Evolutionary conservation across 1,139 yeast species (phyloP).

Genomic region (Suhomyces maxii): DNA sequence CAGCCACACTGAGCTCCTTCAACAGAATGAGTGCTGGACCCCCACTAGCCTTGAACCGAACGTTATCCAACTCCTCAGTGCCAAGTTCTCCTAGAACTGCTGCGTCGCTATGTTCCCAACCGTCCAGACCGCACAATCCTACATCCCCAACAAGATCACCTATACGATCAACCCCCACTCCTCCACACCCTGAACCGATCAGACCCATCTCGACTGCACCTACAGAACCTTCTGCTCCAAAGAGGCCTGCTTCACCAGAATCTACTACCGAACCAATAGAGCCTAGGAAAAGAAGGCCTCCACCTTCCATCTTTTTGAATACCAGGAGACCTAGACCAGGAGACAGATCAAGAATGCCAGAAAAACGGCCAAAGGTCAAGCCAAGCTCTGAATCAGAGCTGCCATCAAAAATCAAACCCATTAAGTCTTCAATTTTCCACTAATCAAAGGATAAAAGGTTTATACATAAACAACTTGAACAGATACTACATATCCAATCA

Average conservation of each 20-base stretch:
- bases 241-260: not conserved
- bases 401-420: slow-evolving; percentile 19
- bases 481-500: not conserved
- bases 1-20: no score
- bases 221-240: not conserved
- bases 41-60: no score
- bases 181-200: not conserved
- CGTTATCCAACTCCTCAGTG: no score
- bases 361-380: slow-evolving; percentile 7
- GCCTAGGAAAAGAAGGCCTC: slow-evolving; percentile 4
- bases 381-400: slow-evolving; percentile 6
- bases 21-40: no score
- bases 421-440: slow-evolving; percentile 36
- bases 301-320: slow-evolving; percentile 27
- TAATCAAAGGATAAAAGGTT: slow-evolving; percentile 5
- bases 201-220: not conserved
- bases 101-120: no score
- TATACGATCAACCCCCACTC: not conserved
- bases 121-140: no score
- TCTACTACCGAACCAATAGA: not conserved
- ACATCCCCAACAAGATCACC: no score
- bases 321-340: slow-evolving; percentile 15
- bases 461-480: no score
- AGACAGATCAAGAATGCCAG: not conserved
- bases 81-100: no score